Percentiles rank a stretch among this genome's conserved stretches.
phyloP scores from a whole-genome alignment of 352 stramenopile genomes.

The Globisporangium acanthophoron region DNA sequence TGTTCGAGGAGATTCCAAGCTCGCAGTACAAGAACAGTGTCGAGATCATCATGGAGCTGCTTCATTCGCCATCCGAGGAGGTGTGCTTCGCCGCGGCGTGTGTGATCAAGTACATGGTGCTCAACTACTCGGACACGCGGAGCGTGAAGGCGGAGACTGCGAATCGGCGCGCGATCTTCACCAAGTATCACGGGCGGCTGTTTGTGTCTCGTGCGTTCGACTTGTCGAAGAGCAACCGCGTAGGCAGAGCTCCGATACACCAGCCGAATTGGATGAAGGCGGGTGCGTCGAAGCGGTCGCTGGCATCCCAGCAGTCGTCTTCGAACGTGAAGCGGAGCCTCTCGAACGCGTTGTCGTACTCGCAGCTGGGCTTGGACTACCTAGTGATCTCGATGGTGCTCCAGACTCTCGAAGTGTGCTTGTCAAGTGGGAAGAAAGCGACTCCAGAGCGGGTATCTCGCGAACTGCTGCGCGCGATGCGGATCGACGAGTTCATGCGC shows the following conservation, averaged over 20 bases:
- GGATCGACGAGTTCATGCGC: slow-evolving; percentile 81
- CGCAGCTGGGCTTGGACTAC: slow-evolving; percentile 76
- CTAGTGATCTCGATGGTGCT: slow-evolving; percentile 71
- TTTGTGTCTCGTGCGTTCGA: slow-evolving; percentile 83
- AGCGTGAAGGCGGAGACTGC: slow-evolving; percentile 83
- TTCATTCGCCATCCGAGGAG: slow-evolving; percentile 83
- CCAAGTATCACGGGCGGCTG: slow-evolving; percentile 75
- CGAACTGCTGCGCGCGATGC: slow-evolving; percentile 78
- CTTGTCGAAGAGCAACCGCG: slow-evolving; percentile 67
- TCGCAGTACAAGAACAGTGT: slow-evolving; percentile 85
- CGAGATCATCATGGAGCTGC: slow-evolving; percentile 82
- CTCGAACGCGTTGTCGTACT: slow-evolving; percentile 74
- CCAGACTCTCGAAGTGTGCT: slow-evolving; percentile 79
- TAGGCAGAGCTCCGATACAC: slow-evolving; percentile 38
- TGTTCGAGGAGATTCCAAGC: slow-evolving; percentile 84
- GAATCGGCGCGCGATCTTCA: slow-evolving; percentile 80
- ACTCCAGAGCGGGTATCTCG: slow-evolving; percentile 69
- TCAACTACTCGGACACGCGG: slow-evolving; percentile 86
- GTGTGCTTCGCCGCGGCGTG: slow-evolving; percentile 78
- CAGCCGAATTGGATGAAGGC: slow-evolving; percentile 19
- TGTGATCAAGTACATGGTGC: slow-evolving; percentile 87
- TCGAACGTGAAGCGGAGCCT: slow-evolving; percentile 70
- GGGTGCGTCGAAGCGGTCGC: slow-evolving; percentile 7
- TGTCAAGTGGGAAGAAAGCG: slow-evolving; percentile 82
- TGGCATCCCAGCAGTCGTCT: slow-evolving; percentile 14